phyloP scores from a whole-genome alignment of 2,329 filamentous ascomycete genomes.

The Fusarium torreyae region DNA sequence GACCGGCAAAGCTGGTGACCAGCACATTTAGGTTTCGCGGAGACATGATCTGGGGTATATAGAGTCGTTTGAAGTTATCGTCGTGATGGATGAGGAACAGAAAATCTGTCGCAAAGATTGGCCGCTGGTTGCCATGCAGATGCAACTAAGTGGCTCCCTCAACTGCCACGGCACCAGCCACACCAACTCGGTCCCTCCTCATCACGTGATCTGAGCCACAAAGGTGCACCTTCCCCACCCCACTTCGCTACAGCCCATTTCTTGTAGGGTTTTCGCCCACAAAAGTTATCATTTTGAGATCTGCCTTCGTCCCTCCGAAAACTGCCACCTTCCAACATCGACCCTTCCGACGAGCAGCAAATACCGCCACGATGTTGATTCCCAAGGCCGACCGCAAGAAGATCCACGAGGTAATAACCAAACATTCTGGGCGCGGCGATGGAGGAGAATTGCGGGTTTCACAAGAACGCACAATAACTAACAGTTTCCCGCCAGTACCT shows the following conservation, averaged over 20 bases:
- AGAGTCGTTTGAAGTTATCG: background rate
- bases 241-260: constrained; percentile 55
- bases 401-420: constrained; percentile 84
- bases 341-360: constrained; percentile 57
- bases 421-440: constrained; percentile 23
- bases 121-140: constrained; percentile 16
- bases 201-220: constrained; percentile 54
- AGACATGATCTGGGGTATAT: constrained; percentile 63
- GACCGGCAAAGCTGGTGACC: constrained; percentile 85
- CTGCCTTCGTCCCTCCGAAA: constrained; percentile 55
- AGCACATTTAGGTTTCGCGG: constrained; percentile 81
- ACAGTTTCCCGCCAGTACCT: constrained; percentile 77
- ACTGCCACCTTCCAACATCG: constrained; percentile 67
- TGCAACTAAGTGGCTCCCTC: constrained; percentile 22
- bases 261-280: constrained; percentile 62
- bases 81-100: background rate
- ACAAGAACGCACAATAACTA: constrained; percentile 41
- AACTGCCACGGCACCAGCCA: constrained; percentile 36
- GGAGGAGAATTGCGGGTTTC: constrained; percentile 40
- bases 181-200: constrained; percentile 40
- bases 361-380: constrained; percentile 88
- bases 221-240: constrained; percentile 49
- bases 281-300: constrained; percentile 63
- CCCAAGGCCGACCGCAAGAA: constrained; percentile 99
- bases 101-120: constrained; percentile 23